These are phyloP conservation scores for Porpolomopsis calyptriformis DNA, from an alignment of 768 basidiomycete species.

Conservation along the genomic window DNA sequence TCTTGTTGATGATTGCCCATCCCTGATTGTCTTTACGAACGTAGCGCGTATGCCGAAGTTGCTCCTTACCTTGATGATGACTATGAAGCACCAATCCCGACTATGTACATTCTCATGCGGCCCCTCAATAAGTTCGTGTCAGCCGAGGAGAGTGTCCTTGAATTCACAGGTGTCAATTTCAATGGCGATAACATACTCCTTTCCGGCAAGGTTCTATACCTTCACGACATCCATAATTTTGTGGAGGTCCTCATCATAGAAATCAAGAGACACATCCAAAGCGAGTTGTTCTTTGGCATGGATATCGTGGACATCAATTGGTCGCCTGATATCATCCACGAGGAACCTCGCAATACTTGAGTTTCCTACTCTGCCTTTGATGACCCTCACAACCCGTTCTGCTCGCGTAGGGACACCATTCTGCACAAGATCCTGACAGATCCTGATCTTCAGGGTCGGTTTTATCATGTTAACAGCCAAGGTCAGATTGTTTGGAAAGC, in stretches of 20 bases:
- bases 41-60: conserved; percentile 9
- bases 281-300: conserved; percentile 10
- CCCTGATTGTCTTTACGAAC: neutral
- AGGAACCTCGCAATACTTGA: conserved; percentile 3
- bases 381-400: conserved; percentile 9
- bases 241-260: conserved; percentile 10
- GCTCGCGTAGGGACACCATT: conserved; percentile 2
- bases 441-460: conserved; percentile 6
- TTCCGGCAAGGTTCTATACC: conserved; percentile 9
- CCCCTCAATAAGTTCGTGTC: conserved; percentile 2
- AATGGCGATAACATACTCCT: conserved; percentile 12
- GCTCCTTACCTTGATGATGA: conserved; percentile 10
- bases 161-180: conserved; percentile 8
- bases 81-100: conserved; percentile 5
- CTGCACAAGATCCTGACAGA: conserved; percentile 5
- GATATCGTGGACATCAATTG: conserved; percentile 12
- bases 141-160: conserved; percentile 8
- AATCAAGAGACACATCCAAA: conserved; percentile 8
- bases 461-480: conserved; percentile 7
- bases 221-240: conserved; percentile 9
- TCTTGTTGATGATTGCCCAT: neutral
- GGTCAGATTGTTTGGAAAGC: conserved; percentile 6
- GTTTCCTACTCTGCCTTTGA: conserved; percentile 10
- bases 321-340: conserved; percentile 11
- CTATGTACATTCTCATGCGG: conserved; percentile 1